These are phyloP conservation scores for Amaranthus palmeri DNA, from an alignment of 148 eudicot genomes.

Conservation along the genomic window DNA sequence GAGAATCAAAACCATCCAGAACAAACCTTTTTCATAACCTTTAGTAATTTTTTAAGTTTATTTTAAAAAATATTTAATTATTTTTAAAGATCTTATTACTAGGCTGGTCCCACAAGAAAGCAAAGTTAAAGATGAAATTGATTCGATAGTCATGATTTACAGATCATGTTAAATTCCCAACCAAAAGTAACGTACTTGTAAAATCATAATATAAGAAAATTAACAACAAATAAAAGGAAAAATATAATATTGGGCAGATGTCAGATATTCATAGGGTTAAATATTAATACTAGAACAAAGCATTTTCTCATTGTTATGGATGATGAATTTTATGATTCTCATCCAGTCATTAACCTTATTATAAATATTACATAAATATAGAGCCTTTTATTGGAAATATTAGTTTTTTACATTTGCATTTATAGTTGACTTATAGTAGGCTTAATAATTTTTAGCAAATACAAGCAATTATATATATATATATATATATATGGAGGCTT, in stretches of 20 bases:
- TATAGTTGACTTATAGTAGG: no score
- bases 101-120: slow-evolving; percentile 15
- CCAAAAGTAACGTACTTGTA: slow-evolving; percentile 12
- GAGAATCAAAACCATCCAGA: slow-evolving; percentile 27
- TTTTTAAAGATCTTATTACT: neutral
- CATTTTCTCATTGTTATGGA: slow-evolving; percentile 14
- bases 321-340: slow-evolving; percentile 20
- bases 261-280: slow-evolving; percentile 39
- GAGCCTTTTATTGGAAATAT: neutral
- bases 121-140: slow-evolving; percentile 20
- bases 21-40: slow-evolving; percentile 14
- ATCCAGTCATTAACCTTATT: neutral
- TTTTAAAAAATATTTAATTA: no score
- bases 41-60: neutral
- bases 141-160: slow-evolving; percentile 30
- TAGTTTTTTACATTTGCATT: no score
- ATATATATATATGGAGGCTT: no score
- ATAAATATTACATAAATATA: no score
- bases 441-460: no score
- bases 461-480: no score
- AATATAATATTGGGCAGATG: slow-evolving; percentile 21
- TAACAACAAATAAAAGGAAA: neutral
- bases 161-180: slow-evolving; percentile 21
- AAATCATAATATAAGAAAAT: neutral
- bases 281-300: slow-evolving; percentile 20